Base-by-base conservation (phyloP, 2,329 filamentous ascomycete species). In the Geosmithia putterillii region DNA sequence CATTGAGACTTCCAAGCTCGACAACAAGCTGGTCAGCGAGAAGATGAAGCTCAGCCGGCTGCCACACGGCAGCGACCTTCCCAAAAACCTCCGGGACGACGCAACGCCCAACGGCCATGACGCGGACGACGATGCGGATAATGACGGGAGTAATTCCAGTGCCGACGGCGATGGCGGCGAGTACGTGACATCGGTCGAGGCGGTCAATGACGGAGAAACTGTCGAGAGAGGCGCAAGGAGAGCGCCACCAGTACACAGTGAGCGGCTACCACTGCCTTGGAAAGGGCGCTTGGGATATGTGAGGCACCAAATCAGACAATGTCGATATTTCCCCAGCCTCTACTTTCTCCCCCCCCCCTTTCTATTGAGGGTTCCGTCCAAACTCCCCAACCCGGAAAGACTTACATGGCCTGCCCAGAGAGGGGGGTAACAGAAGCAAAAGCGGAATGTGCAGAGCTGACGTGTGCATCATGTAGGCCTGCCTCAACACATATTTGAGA, bases 401-500 rank as follows among this genome's bases (percentile, higher is more conserved):
- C n/a, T n/a, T n/a, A n/a, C n/a, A n/a, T n/a, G n/a, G n/a, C n/a
- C n/a, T n/a, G n/a, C n/a, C n/a, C n/a, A n/a, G n/a, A n/a, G n/a
- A n/a, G n/a, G n/a, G n/a, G n/a, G n/a, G n/a, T n/a, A n/a, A n/a
- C n/a, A n/a, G n/a, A n/a, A 45, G 12, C 43, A 51, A 28, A 51
- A n/a, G n/a, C 21, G 17, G 17, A 19, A 7, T n/a, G 18, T 32
- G 28, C 8, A 32, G 20, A 38, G 36, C 42, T 39, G 34, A 39
- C 34, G 7, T 17, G 21, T 20, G 7, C 20, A 19, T 12, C 19
- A 2, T 2, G 3, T 44, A 75, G 85, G 88, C 90, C 10, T 95
- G 89, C 56, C 66, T 96, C 15, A 94, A 94, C 57, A 96, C 90
- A 0, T 95, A 95, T 58, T 71, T 96, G 2, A 82, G 90, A 38